Percentiles rank a stretch among this genome's conserved stretches.
Evolutionary conservation across 805 yeast genomes (phyloP).

Genomic region (Danielozyma ontarioensis): DNA sequence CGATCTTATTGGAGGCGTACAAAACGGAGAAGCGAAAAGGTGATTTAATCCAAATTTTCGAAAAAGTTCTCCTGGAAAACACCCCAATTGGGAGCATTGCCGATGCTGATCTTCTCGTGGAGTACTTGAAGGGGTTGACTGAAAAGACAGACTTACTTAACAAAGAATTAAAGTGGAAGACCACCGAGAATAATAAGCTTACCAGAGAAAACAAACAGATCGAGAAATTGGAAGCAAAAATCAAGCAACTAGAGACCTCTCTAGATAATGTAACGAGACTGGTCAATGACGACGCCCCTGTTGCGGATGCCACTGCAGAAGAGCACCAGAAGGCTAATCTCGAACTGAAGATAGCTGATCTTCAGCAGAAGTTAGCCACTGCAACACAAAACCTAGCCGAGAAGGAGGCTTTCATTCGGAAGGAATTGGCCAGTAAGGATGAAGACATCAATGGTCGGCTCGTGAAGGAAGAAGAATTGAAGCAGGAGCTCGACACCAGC

Average conservation of each 20-base stretch:
- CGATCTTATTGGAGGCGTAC: conserved; percentile 77
- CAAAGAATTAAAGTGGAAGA: conserved; percentile 55
- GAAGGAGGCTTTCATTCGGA: no score
- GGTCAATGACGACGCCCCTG: no score
- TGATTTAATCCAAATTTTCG: conserved; percentile 57
- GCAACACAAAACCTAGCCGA: no score
- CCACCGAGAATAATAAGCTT: conserved; percentile 20
- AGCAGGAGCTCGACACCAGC: conserved; percentile 1
- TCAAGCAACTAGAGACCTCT: not conserved
- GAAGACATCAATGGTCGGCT: not conserved
- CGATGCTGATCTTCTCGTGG: conserved; percentile 66
- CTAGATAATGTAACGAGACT: not conserved
- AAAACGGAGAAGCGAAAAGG: conserved; percentile 69
- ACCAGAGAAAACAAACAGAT: conserved; percentile 1
- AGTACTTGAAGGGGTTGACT: conserved; percentile 59
- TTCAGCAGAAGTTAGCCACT: no score
- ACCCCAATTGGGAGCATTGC: conserved; percentile 77
- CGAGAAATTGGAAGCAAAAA: not conserved
- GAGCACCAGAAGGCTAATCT: no score
- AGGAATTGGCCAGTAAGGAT: conserved; percentile 1
- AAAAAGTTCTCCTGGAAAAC: conserved; percentile 63
- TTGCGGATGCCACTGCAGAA: no score
- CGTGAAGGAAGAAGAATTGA: conserved; percentile 5
- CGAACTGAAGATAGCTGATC: no score
- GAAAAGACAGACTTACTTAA: conserved; percentile 57